phyloP scores from a whole-genome alignment of 805 yeast genomes.

The Starmera quercuum region DNA sequence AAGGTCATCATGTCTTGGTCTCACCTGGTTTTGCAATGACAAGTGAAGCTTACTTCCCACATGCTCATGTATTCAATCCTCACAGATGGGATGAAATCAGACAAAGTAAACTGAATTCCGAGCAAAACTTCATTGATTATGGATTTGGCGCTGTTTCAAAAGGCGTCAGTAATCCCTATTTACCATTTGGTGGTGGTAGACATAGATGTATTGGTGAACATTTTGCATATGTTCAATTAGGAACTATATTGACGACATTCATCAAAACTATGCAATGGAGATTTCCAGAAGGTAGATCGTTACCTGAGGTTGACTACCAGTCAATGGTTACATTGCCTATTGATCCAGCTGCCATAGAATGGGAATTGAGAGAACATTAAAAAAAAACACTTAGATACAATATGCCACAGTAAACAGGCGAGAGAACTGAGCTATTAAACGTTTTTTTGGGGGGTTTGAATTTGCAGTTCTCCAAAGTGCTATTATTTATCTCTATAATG shows the following conservation, averaged over 20 bases:
- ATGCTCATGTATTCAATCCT: slow-evolving; percentile 67
- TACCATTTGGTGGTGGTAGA: slow-evolving; percentile 99
- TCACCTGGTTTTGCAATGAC: slow-evolving; percentile 90
- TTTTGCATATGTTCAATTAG: slow-evolving; percentile 91
- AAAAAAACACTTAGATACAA: too few relatives aligned
- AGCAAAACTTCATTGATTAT: slow-evolving; percentile 62
- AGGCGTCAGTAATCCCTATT: slow-evolving; percentile 92
- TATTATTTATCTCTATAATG: too few relatives aligned
- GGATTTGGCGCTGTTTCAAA: slow-evolving; percentile 96
- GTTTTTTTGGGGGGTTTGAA: too few relatives aligned
- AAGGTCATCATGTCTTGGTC: slow-evolving; percentile 82
- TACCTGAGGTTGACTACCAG: slow-evolving; percentile 70
- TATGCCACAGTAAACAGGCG: too few relatives aligned
- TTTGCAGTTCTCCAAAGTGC: too few relatives aligned
- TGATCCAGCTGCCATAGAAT: slow-evolving; percentile 62
- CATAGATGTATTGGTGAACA: slow-evolving; percentile 99
- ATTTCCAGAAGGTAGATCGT: slow-evolving; percentile 42
- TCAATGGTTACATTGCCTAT: slow-evolving; percentile 91
- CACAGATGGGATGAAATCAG: slow-evolving; percentile 68
- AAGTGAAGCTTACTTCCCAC: slow-evolving; percentile 70
- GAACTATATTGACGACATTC: slow-evolving; percentile 69
- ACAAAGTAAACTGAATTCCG: slow-evolving; percentile 6
- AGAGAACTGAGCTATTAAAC: too few relatives aligned
- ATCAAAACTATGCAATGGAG: slow-evolving; percentile 76
- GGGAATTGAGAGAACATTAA: slow-evolving; percentile 60